Percentiles rank a stretch among this genome's conserved stretches.
These are phyloP conservation scores for Scutellaria baicalensis DNA, from an alignment of 257 asterid species.

Conservation along the genomic window DNA sequence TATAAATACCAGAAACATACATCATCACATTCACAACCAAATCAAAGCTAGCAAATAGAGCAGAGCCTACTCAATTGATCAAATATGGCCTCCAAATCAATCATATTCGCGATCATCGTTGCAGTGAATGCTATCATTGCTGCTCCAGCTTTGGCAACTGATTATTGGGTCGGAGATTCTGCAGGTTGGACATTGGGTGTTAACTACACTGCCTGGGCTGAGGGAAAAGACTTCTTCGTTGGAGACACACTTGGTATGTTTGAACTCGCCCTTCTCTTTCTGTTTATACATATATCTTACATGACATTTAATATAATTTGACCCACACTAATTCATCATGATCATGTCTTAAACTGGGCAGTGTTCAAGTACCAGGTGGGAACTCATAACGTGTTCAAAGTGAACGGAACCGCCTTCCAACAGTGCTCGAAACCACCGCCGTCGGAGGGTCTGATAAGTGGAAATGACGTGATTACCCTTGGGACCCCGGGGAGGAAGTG, in stretches of 20 bases:
- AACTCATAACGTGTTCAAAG: slow-evolving; percentile 29
- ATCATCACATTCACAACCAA: not conserved
- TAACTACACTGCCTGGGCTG: slow-evolving; percentile 35
- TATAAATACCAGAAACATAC: not conserved
- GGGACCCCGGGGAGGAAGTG: slow-evolving; percentile 29
- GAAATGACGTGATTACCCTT: slow-evolving; percentile 29
- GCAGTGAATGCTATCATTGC: not conserved
- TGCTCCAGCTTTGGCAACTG: slow-evolving; percentile 25
- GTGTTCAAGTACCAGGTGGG: slow-evolving; percentile 23
- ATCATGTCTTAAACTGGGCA: not conserved
- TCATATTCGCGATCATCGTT: slow-evolving; percentile 17
- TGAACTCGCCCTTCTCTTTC: not conserved
- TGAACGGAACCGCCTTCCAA: slow-evolving; percentile 26
- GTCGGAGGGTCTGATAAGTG: slow-evolving; percentile 8
- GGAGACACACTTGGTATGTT: slow-evolving; percentile 37
- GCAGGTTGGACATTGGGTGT: slow-evolving; percentile 29
- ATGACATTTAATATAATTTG: not conserved
- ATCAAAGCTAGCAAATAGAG: too few species aligned
- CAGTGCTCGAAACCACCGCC: slow-evolving; percentile 24
- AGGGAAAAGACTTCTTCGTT: slow-evolving; percentile 29
- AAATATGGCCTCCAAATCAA: slow-evolving; percentile 17
- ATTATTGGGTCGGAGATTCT: slow-evolving; percentile 36
- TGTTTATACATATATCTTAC: not conserved
- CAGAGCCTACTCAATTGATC: too few species aligned
- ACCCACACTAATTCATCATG: too few species aligned